Evolutionary conservation across 441 rosid genomes (phyloP), one percentile per base, ranked within the genome.

Genomic region (Eutrema salsugineum): DNA sequence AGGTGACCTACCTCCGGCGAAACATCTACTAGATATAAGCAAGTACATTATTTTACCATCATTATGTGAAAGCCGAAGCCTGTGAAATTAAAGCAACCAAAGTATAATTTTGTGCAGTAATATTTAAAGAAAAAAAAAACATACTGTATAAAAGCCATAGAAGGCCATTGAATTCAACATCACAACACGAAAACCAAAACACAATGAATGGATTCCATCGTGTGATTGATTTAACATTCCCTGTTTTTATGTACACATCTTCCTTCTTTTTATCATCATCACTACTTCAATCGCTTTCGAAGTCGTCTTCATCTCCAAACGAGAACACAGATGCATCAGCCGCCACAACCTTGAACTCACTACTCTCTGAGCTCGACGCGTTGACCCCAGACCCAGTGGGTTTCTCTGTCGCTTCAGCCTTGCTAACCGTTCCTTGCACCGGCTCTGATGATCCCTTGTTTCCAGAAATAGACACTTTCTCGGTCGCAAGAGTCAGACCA

Each of bases 291-390:
- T 92, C 99, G 51, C 98, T 95, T 81, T 91, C 99, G 6, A 72
- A 91, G 76, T 94, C 97, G 2, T 91, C 99, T 11, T 90, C 99
- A 32, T 94, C 99, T 32, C 99, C 99, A 22, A 94, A 91, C 8
- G 94, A 79, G 81, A 94, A 94, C 68, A 94, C 99, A 6, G 99
- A 94, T 10, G 99, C 97, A 78, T 94, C 97, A 4, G 99, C 99
- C 6, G 99, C 99, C 97, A 94, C 91, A 61, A 86, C 97, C 83
- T 92, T 90, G 78, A 94, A 90, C 70, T 94, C 91, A 49, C 97
- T 90, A 62, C 96, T 90, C 60, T 88, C 89, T 3, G 90, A 71
- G 67, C 76, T 83, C 47, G 80, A 68, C 32, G 48, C 65, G 42
- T 61, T 68, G 44, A 75, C 74, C 24, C 16, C 85, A 3, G 70